A percentile compares a stretch with the other conserved stretches of the same genome.
These are phyloP conservation scores for Russula griseocarnosa DNA, from an alignment of 768 basidiomycete genomes.

Conservation along the genomic window DNA sequence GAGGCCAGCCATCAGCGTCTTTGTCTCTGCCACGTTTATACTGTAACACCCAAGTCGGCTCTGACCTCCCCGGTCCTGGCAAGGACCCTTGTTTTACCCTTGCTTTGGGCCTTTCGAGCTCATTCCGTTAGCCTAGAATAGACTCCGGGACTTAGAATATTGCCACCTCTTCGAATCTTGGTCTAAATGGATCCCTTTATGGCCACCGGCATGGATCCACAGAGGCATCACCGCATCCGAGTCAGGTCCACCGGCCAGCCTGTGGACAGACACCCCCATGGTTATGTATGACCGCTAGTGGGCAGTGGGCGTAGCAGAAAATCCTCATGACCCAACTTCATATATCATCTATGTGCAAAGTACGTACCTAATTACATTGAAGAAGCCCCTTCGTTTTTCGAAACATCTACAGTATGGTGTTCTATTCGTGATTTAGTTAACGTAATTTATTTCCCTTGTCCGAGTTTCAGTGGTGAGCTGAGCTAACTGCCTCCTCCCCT, in stretches of 20 bases:
- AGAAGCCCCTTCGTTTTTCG: background rate
- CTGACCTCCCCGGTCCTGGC: slow-evolving; percentile 29
- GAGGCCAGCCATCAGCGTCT: background rate
- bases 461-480: background rate
- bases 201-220: slow-evolving; percentile 28
- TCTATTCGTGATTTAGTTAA: background rate
- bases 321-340: slow-evolving; percentile 49
- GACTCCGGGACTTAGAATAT: slow-evolving; percentile 40
- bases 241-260: slow-evolving; percentile 31
- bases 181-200: slow-evolving; percentile 33
- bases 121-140: slow-evolving; percentile 28
- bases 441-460: background rate
- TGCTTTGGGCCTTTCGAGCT: slow-evolving; percentile 39
- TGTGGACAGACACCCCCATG: slow-evolving; percentile 50
- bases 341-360: slow-evolving; percentile 89
- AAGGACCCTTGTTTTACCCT: slow-evolving; percentile 33
- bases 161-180: slow-evolving; percentile 42
- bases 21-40: background rate
- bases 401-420: background rate
- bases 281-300: slow-evolving; percentile 78
- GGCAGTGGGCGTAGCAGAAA: slow-evolving; percentile 84
- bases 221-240: slow-evolving; percentile 19
- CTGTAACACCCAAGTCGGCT: slow-evolving; percentile 29
- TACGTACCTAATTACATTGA: slow-evolving; percentile 40
- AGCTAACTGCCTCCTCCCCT: slow-evolving; percentile 19